Evolutionary conservation across 495 filamentous ascomycete species (phyloP).

Genomic region (Penicillium crystallinum): DNA sequence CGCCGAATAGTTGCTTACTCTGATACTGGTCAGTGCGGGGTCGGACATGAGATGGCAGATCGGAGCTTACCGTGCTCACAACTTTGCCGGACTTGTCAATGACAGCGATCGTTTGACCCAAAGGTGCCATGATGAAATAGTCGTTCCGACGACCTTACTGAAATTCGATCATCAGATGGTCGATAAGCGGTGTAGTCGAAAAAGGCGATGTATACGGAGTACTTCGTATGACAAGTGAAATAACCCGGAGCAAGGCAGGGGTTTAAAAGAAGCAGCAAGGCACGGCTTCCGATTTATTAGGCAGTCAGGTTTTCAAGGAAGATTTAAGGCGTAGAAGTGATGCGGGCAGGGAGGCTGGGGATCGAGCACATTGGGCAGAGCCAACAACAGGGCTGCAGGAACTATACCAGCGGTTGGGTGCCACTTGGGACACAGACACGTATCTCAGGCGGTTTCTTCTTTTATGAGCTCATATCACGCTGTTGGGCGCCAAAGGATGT

Average conservation of each 20-base stretch:
- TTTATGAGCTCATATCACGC: conserved; percentile 16
- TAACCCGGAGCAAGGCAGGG: neutral
- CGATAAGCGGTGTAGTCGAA: conserved; percentile 15
- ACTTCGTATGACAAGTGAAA: conserved; percentile 4
- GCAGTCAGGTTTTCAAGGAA: conserved; percentile 6
- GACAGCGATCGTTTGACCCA: conserved; percentile 76
- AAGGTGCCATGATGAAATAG: conserved; percentile 34
- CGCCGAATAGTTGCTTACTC: conserved; percentile 81
- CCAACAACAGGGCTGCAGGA: conserved; percentile 18
- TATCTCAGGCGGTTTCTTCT: conserved; percentile 14
- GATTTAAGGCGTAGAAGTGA: conserved; percentile 1
- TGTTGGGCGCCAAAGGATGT: conserved; percentile 19
- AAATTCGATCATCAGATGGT: conserved; percentile 15
- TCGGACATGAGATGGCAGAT: neutral
- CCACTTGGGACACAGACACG: conserved; percentile 23
- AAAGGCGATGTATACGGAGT: neutral
- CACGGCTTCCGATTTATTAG: neutral
- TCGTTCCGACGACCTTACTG: conserved; percentile 11
- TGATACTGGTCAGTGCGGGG: conserved; percentile 34
- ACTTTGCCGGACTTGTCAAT: conserved; percentile 91
- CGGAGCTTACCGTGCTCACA: conserved; percentile 71
- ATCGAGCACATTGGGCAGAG: conserved; percentile 27
- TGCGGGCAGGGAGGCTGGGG: conserved; percentile 16
- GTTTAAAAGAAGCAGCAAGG: conserved; percentile 9
- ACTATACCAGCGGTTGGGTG: conserved; percentile 26